Evolutionary conservation across 805 yeast genomes (phyloP), one percentile per base, ranked within the genome.

Genomic region (Ogataea polymorpha): DNA sequence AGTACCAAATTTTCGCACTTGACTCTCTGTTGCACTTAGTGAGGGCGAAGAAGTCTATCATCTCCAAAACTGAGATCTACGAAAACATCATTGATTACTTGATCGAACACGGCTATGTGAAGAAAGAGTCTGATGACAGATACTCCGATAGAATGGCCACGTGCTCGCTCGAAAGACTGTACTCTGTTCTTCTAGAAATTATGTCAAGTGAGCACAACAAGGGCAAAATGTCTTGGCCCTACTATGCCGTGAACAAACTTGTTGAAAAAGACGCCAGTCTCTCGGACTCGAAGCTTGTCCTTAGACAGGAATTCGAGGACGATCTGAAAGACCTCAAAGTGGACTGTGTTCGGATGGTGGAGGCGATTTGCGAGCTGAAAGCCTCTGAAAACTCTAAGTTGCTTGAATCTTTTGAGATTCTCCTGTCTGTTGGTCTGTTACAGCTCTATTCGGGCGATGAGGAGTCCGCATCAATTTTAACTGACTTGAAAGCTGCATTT

Each of bases 401-500:
- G 58, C 26, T 43, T 75, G 77, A 50, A 58, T 81, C 46, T 31
- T 82, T 91, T 55, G 95, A 88, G 60, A 65, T 86, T 26, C 66
- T 91, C 32, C 76, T 86, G 42, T 82, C 96, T 0, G 77, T 86
- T 74, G 82, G 82, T 3, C 62, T 89, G 16, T 57, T 91, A 11
- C 96, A 88, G 59, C 69, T 90, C 24, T 89, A 81, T 56, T 67
- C 80, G 40, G 95, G 90, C 17, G 88, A 77, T 49, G 68, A 80
- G 5, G 97, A 91, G 45, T 82, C 96, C 1, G 76, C 85, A 6
- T 70, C 78, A 24, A 79, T 87, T 13, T 67, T 91, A 26, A 80
- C 79, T 20, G 98, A 91, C 57, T 63, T 91, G 35, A 76, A 76
- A 41, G 61, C 71, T 18, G 81, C 86, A 46, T 84, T 77, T 54